Base-by-base conservation (phyloP, 1,284 basidiomycete genomes). In the Heterobasidion irregulare region DNA sequence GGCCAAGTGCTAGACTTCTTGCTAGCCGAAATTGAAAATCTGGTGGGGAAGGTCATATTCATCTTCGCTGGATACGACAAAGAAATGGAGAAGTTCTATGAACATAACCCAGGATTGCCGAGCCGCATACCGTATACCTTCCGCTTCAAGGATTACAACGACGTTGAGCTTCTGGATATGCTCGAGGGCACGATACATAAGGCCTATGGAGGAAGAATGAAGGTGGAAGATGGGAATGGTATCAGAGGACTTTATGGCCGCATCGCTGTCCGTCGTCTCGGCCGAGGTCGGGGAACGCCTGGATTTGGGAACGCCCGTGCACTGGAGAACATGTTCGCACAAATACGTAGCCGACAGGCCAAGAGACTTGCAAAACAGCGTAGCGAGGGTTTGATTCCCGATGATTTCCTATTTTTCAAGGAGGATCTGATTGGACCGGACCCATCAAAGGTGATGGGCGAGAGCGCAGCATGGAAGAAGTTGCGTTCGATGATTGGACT, bases 11-110 rank as follows among this genome's bases (percentile, higher is more conserved):
- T 86, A 16, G 83, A 86, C 59, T 86, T 79, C 61, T 72, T 87
- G 1, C 73, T 86, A 1, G 81, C 82, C 0, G 84, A 86, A 63
- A 86, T 86, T 81, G 84, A 86, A 61, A 86, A 86, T 65, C 73
- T 75, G 32, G 71, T 81, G 5, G 85, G 82, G 6, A 79, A 70
- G 13, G 61, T 84, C n/a, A 79, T 84, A 3, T 86, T 87, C 67
- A 81, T 86, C 59, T 69, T 86, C 9, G 84, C 84, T 0, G 84
- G 84, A 1, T 86, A 86, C 63, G 77, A 71, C 65, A 81, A 77
- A 55, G 71, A 87, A 66, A 86, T 87, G 85, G 84, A 86, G 60
- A 79, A 73, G 55, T 86, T 87, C 68, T 86, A 86, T 59, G 82
- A 85, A 56, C 83, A 85, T 62, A 87, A 86, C 58, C 83, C 85